Base-by-base conservation (phyloP, 495 filamentous ascomycete genomes). In the Aspergillus cavernicola region DNA sequence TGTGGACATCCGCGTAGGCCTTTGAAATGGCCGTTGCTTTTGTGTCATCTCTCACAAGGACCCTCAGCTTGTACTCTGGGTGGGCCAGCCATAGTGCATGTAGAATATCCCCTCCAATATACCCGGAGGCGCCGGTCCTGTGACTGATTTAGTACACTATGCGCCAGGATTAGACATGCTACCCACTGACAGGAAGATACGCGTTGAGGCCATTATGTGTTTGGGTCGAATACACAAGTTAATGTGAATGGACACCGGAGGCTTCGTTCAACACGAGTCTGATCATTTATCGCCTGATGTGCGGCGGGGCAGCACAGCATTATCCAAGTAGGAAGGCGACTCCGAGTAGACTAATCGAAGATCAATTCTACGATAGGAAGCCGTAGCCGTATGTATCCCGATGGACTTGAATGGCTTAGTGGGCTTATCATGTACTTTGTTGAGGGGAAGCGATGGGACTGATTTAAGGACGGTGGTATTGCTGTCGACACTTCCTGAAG, bases 21-120 rank as follows among this genome's bases (percentile, higher is more conserved):
- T 73, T 71, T 6, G 76, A 72, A 19, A 92, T 71, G 23, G 61
- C 61, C 16, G 80, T 73, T 23, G 77, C 85, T 56, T 84, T 86
- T 32, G 74, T 74, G 37, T 73, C 69, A 55, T 80, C 80, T 11
- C 87, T 77, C 22, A 87, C 78, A 7, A 89, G 66, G 16, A 76
- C 69, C 12, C 78, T 80, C 62, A 79, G 76, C 22, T 83, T 71
- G 52, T 79, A 81, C 10, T 88, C 77, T 0, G 84, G 85, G 56
- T 87, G 79, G 11, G 79, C 66, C 6, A 73, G 61, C 22, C 67
- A 59, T 9, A 89, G 63, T 7, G 65, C 67, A 49, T 81, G 76
- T 32, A 88, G 74, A 32, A 75, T 69, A 58, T 88, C 81, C 15
- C 87, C 85, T 33, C 84, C 86, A 55, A 88, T 84, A 61, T 87